Percentiles rank a stretch among this genome's conserved stretches.
These are phyloP conservation scores for Sporothrix pseudoabietina DNA, from an alignment of 2,329 filamentous ascomycete species.

Conservation along the genomic window DNA sequence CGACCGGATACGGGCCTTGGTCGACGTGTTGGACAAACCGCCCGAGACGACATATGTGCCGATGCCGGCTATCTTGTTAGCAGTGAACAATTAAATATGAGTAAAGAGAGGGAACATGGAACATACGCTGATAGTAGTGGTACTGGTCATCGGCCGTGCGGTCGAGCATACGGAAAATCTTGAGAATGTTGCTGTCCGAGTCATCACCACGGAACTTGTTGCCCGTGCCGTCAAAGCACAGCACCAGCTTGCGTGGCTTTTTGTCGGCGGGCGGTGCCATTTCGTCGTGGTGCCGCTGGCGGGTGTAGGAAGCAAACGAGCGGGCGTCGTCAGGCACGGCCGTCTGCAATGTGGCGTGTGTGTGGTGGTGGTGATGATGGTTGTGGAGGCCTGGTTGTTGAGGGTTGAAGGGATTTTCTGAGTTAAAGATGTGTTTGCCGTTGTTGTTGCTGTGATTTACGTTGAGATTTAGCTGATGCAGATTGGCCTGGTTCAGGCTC, in stretches of 20 bases:
- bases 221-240: conserved; percentile 66
- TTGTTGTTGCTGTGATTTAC: not conserved
- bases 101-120: not conserved
- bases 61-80: conserved; percentile 58
- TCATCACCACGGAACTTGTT: conserved; percentile 66
- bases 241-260: conserved; percentile 52
- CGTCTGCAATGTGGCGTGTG: not conserved
- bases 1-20: conserved; percentile 59
- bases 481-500: not conserved
- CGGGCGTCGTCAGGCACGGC: not conserved
- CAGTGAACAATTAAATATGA: not conserved
- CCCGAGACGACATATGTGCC: conserved; percentile 70
- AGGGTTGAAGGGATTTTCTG: not conserved
- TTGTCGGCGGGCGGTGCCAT: conserved; percentile 23
- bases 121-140: conserved; percentile 63
- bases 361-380: not conserved
- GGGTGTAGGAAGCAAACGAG: not conserved
- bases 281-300: conserved; percentile 8
- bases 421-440: not conserved
- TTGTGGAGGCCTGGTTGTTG: not conserved
- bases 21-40: conserved; percentile 60
- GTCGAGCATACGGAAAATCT: conserved; percentile 71
- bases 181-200: conserved; percentile 67
- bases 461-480: not conserved
- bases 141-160: conserved; percentile 63